phyloP scores from a whole-genome alignment of 345 rosid genomes.

The Lumnitzera littorea region DNA sequence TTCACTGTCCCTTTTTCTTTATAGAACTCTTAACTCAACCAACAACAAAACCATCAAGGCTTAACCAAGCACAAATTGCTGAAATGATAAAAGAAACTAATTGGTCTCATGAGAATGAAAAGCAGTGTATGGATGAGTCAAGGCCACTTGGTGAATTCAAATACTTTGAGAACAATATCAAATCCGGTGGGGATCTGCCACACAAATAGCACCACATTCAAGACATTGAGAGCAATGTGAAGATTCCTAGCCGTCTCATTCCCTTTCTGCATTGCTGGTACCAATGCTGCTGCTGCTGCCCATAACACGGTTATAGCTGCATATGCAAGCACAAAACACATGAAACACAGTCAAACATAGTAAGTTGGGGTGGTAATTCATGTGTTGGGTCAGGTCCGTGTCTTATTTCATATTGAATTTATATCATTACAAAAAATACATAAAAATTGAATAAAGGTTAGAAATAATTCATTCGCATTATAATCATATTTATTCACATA shows the following conservation, averaged over 20 bases:
- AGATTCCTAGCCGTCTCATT: conserved; percentile 73
- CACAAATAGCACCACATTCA: conserved; percentile 64
- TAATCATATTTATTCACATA: too few species aligned
- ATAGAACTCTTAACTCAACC: too few species aligned
- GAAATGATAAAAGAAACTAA: too few species aligned
- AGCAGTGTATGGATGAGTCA: conserved; percentile 13
- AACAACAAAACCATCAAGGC: too few species aligned
- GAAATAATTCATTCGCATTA: too few species aligned
- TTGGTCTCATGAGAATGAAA: background rate
- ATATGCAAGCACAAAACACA: background rate
- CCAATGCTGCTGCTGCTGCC: conserved; percentile 79
- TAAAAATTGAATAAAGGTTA: too few species aligned
- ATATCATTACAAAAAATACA: too few species aligned
- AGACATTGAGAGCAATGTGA: conserved; percentile 67
- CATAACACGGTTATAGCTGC: conserved; percentile 74
- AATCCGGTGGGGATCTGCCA: conserved; percentile 85
- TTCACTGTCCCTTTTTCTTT: too few species aligned
- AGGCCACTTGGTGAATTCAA: conserved; percentile 88
- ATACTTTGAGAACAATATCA: conserved; percentile 70
- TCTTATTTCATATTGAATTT: too few species aligned
- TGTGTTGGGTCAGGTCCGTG: too few species aligned
- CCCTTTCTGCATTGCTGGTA: conserved; percentile 90
- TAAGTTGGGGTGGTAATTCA: background rate
- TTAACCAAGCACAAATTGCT: too few species aligned
- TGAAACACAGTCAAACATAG: background rate